These are phyloP conservation scores for Gryganskiella cystojenkinii DNA, from an alignment of 192 early-diverging fungal species.

Conservation along the genomic window DNA sequence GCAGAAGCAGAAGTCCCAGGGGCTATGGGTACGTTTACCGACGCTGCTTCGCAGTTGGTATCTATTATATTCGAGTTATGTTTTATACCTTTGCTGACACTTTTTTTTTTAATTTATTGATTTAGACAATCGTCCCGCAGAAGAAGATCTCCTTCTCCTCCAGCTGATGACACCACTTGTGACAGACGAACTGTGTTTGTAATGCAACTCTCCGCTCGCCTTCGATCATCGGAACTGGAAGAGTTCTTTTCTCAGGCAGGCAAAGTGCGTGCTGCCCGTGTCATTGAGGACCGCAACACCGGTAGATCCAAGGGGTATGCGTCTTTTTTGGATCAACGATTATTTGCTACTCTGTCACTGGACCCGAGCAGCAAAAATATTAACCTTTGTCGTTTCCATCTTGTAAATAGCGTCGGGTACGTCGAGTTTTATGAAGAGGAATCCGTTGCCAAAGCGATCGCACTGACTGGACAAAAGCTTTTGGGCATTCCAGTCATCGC, in stretches of 20 bases:
- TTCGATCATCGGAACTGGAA: slow-evolving; percentile 82
- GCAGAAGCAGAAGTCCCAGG: slow-evolving; percentile 37
- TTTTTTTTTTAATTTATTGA: neutral
- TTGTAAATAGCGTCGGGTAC: slow-evolving; percentile 85
- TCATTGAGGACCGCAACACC: slow-evolving; percentile 86
- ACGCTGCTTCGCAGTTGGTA: slow-evolving; percentile 3
- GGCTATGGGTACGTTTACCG: slow-evolving; percentile 29
- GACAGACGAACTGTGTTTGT: slow-evolving; percentile 96
- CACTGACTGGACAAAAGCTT: slow-evolving; percentile 85
- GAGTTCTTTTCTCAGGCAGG: slow-evolving; percentile 88
- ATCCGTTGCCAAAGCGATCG: slow-evolving; percentile 86
- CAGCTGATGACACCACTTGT: slow-evolving; percentile 79
- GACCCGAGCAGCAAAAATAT: too few relatives aligned
- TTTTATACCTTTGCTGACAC: slow-evolving; percentile 2
- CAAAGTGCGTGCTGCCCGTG: slow-evolving; percentile 86
- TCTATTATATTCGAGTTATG: slow-evolving; percentile 7
- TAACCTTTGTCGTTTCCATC: neutral
- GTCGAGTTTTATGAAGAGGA: slow-evolving; percentile 94
- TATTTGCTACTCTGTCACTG: neutral
- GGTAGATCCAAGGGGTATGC: slow-evolving; percentile 88
- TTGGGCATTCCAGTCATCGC: slow-evolving; percentile 95
- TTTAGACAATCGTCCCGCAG: slow-evolving; percentile 30
- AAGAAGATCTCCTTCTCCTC: slow-evolving; percentile 71
- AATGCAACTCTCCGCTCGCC: slow-evolving; percentile 88
- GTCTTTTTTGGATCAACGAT: neutral